These are phyloP conservation scores for Hygrocybe punicea DNA, from an alignment of 768 basidiomycete genomes.

Conservation along the genomic window DNA sequence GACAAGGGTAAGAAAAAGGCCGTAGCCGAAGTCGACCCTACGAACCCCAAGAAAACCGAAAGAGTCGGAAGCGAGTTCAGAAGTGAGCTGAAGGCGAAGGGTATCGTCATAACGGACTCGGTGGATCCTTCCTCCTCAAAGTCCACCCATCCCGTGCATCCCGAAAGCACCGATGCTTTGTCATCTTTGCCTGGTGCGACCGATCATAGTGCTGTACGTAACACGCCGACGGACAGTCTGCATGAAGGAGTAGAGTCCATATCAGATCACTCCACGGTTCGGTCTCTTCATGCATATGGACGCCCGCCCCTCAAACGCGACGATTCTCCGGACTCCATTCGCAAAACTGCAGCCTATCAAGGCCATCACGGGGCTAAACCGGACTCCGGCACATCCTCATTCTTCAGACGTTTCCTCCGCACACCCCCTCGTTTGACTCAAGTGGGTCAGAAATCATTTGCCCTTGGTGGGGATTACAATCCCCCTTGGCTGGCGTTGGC, in stretches of 20 bases:
- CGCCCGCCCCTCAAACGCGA: constrained; percentile 9
- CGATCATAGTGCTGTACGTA: no score
- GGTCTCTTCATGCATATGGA: constrained; percentile 2
- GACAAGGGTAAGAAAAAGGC: constrained; percentile 32
- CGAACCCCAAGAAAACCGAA: constrained; percentile 23
- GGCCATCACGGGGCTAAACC: neutral
- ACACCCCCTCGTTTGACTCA: neutral
- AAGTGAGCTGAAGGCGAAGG: constrained; percentile 13
- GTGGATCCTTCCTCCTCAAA: neutral
- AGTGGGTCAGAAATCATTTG: constrained; percentile 15
- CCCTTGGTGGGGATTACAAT: constrained; percentile 29
- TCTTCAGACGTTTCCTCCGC: constrained; percentile 6
- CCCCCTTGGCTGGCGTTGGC: constrained; percentile 68
- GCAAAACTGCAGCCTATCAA: constrained; percentile 40
- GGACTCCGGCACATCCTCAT: constrained; percentile 1
- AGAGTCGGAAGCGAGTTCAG: constrained; percentile 25
- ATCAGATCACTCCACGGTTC: neutral
- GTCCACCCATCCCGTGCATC: neutral
- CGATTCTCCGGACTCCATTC: constrained; percentile 36
- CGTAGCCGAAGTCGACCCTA: constrained; percentile 24
- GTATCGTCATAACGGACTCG: no score
- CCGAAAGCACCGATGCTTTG: neutral
- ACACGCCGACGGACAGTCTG: no score
- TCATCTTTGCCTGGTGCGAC: no score
- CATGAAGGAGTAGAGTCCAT: neutral